Base-by-base conservation (phyloP, 164 flowering plant species). In the Paratinospora sagittata region DNA sequence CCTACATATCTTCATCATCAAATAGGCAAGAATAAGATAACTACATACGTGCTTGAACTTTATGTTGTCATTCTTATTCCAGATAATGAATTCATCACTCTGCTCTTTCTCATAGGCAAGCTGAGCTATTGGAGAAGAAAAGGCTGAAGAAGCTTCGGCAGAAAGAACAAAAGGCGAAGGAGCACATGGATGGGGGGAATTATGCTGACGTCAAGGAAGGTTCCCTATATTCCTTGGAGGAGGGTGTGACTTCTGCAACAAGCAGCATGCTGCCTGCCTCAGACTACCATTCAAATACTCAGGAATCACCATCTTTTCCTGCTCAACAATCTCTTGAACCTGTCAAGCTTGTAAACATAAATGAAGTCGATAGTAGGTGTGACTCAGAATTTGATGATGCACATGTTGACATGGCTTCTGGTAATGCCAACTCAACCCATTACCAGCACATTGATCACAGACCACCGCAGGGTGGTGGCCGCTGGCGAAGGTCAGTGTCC, bases 101-200 rank as follows among this genome's bases (percentile, higher is more conserved):
- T 37, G 62, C 63, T 60, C 19, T 11, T 58, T 60, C 19, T 19
- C 12, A 1, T 61, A 93, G 98, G 81, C 90, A 85, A 86, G 90
- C 90, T 63, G 90, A 85, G 49, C 79, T 88, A 39, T 68, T 86
- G 79, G 98, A 93, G 74, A 84, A 77, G 81, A 93, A 78, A 76
- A 85, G 85, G 74, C 80, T 78, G 84, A 93, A 86, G 82, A 93
- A 87, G 84, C 90, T 89, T 39, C 79, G 91, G 80, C 97, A 88
- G 79, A 87, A 85, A 75, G 90, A 84, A 74, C 90, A 84, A 69
- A 89, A 77, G 73, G 86, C 78, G 55, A 89, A 81, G 81, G 93
- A 85, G 61, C 90, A 80, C 68, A 70, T 73, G 43, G 75, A 75
- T 47, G 83, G 43, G 37, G 84, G 37, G 37, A 83, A 81, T 66